Percentiles rank a stretch among this genome's conserved stretches.
Evolutionary conservation across 768 basidiomycete species (phyloP).

Genomic region (Auriculariales sp.): DNA sequence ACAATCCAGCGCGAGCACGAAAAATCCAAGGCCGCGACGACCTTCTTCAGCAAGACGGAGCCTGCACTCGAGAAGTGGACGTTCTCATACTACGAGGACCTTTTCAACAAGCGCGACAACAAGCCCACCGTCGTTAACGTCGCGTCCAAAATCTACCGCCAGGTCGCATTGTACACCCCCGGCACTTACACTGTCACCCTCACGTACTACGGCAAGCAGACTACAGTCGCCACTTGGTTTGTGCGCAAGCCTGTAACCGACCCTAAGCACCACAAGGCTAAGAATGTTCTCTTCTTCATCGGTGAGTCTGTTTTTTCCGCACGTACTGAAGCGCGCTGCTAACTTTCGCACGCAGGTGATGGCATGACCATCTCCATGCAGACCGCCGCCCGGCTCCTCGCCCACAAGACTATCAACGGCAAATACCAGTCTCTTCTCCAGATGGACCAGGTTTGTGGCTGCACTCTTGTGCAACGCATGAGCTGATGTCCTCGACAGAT

Average conservation of each 20-base stretch:
- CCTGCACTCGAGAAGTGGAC: constrained; percentile 11
- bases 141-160: constrained; percentile 18
- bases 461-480: neutral
- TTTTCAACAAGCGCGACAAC: constrained; percentile 12
- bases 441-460: constrained; percentile 13
- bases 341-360: no score
- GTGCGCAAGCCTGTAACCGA: constrained; percentile 11
- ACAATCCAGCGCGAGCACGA: constrained; percentile 15
- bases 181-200: constrained; percentile 17
- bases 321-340: no score
- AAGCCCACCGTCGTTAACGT: constrained; percentile 19
- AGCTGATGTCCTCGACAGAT: neutral
- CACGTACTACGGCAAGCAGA: constrained; percentile 17
- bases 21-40: constrained; percentile 9
- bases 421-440: constrained; percentile 16
- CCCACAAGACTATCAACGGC: constrained; percentile 24
- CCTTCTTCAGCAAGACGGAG: constrained; percentile 12
- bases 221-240: constrained; percentile 18
- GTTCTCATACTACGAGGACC: constrained; percentile 20
- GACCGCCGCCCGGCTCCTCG: constrained; percentile 22
- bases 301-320: no score
- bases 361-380: constrained; percentile 14
- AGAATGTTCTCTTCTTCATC: constrained; percentile 23
- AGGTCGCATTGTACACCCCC: constrained; percentile 15
- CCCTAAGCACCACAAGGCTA: constrained; percentile 14